Percentiles rank a stretch among this genome's conserved stretches.
These are phyloP conservation scores for Atkinsonella texensis DNA, from an alignment of 2,329 filamentous ascomycete genomes.

Conservation along the genomic window DNA sequence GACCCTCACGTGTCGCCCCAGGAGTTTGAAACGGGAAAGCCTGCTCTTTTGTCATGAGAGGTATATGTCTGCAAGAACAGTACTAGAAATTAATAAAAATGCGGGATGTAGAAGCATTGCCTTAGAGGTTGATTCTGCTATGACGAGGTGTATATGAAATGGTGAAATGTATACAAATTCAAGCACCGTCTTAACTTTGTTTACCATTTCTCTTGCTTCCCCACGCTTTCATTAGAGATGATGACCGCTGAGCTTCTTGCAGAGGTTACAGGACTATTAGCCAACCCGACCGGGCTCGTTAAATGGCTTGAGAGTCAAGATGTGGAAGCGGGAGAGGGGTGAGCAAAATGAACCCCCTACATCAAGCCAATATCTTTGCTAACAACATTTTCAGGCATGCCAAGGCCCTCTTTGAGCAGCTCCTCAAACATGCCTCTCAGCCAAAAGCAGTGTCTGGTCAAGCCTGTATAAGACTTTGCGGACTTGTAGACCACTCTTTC, in stretches of 20 bases:
- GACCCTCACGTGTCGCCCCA: constrained; percentile 15
- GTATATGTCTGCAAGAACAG: neutral
- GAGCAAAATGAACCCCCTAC: constrained; percentile 11
- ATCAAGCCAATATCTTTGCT: neutral
- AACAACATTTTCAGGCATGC: constrained; percentile 17
- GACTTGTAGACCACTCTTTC: constrained; percentile 48
- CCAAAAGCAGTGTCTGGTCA: constrained; percentile 44
- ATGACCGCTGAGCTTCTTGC: constrained; percentile 12
- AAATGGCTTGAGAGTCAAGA: constrained; percentile 33
- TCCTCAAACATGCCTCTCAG: constrained; percentile 37
- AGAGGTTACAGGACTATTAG: constrained; percentile 20
- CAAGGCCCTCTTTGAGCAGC: constrained; percentile 31
- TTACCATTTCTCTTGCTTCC: neutral
- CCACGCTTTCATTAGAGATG: constrained; percentile 1
- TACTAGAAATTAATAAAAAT: neutral
- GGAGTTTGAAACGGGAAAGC: neutral
- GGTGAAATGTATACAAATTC: constrained; percentile 2
- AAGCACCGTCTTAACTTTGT: neutral
- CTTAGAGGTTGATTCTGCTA: neutral
- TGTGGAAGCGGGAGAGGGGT: constrained; percentile 23
- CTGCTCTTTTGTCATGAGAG: neutral
- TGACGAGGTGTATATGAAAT: neutral
- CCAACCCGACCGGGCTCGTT: constrained; percentile 24
- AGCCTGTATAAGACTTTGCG: constrained; percentile 45
- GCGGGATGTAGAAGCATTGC: neutral